phyloP scores from a whole-genome alignment of 805 yeast species.

The Candida odintsovae region DNA sequence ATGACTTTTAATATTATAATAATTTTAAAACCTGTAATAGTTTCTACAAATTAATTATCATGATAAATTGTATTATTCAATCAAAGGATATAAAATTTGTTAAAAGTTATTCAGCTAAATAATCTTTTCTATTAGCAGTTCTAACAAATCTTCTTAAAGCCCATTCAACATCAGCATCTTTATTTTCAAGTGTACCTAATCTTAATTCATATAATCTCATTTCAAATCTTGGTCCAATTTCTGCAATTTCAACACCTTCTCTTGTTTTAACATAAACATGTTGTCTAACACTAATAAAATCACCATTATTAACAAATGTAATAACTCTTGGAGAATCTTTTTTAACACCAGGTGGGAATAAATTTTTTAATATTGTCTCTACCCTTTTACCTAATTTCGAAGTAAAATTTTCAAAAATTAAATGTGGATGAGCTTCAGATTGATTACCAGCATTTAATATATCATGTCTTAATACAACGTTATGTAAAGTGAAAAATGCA shows the following conservation, averaged over 20 bases:
- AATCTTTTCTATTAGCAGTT: constrained; percentile 93
- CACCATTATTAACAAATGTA: constrained; percentile 85
- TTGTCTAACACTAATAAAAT: constrained; percentile 90
- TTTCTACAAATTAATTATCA: background rate
- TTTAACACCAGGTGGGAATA: constrained; percentile 97
- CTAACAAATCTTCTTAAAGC: constrained; percentile 86
- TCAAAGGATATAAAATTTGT: too few species aligned
- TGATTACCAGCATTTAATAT: constrained; percentile 79
- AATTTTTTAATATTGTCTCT: constrained; percentile 71
- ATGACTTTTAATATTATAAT: background rate
- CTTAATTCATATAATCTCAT: constrained; percentile 87
- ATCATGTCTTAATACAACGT: constrained; percentile 92
- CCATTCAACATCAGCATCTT: constrained; percentile 99
- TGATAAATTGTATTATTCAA: background rate
- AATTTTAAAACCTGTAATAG: background rate
- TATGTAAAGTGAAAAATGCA: constrained; percentile 88
- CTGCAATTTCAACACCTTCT: constrained; percentile 87
- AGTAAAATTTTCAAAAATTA: constrained; percentile 85
- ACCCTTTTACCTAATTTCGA: constrained; percentile 80
- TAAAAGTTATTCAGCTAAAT: constrained; percentile 34
- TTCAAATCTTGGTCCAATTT: constrained; percentile 97
- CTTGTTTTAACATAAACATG: constrained; percentile 89
- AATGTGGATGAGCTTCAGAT: constrained; percentile 89
- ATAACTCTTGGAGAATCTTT: constrained; percentile 86
- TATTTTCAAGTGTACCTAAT: constrained; percentile 88